Percentiles rank a stretch among this genome's conserved stretches.
These are phyloP conservation scores for Apium graveolens DNA, from an alignment of 129 eudicot genomes.

Conservation along the genomic window DNA sequence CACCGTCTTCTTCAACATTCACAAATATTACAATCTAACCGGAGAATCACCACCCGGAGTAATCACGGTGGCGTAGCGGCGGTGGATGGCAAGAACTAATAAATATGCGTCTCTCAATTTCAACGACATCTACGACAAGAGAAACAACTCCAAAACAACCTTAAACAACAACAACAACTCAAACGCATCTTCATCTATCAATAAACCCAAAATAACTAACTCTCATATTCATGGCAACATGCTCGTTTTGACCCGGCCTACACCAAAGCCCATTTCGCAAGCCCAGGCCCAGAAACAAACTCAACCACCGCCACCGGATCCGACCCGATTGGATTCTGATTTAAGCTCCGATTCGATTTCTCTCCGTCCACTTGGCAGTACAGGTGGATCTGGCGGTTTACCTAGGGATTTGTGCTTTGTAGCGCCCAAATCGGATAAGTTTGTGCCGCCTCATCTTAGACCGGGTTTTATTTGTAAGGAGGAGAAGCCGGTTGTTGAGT, in stretches of 20 bases:
- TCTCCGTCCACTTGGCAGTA: conserved; percentile 56
- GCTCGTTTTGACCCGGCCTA: conserved; percentile 61
- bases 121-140: conserved; percentile 70
- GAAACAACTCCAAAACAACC: conserved; percentile 18
- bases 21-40: too few relatives aligned
- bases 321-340: neutral
- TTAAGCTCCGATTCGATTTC: conserved; percentile 16
- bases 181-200: conserved; percentile 13
- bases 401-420: conserved; percentile 8
- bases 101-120: conserved; percentile 67
- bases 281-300: conserved; percentile 10
- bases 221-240: conserved; percentile 69
- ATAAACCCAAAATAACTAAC: conserved; percentile 29
- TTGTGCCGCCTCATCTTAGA: conserved; percentile 74
- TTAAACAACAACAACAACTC: conserved; percentile 12
- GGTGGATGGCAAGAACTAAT: conserved; percentile 80
- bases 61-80: conserved; percentile 26
- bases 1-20: too few relatives aligned
- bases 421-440: conserved; percentile 28
- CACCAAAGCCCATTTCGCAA: conserved; percentile 38
- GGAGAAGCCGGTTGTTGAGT: conserved; percentile 26
- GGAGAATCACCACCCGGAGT: neutral
- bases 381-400: conserved; percentile 22
- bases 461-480: conserved; percentile 58
- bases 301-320: conserved; percentile 11